Evolutionary conservation across 768 basidiomycete genomes (phyloP), one percentile per base, ranked within the genome.

Genomic region (Pleurotus djamor): DNA sequence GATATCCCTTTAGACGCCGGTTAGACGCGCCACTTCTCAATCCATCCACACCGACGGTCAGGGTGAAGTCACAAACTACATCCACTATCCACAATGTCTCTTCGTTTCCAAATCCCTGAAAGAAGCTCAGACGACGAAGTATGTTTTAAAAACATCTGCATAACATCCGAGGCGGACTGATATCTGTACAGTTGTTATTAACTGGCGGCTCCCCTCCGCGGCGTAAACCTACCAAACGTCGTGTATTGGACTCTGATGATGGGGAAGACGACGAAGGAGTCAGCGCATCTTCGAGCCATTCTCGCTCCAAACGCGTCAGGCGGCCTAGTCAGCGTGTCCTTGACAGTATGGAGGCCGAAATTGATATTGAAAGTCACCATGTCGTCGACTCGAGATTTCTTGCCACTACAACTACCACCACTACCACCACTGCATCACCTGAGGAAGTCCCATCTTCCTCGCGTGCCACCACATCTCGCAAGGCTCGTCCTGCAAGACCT

Each of bases 221-320:
- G 21, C 70, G 68, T 50, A 67, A 66, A 62, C 41, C 65, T 41
- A 57, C 59, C 35, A 69, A 72, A 54, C 68, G 69, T 50, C 68
- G 67, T 33, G 67, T 68, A 38, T 68, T 72, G 36, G 63, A 65
- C 28, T 71, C 64, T 14, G 75, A 72, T 17, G 71, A 71, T 3
- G 68, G 69, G 9, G 65, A 69, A 17, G 66, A 66, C 47, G 45
- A 67, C 35, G 61, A 63, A 60, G 59, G 60, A 38, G 37, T 48
- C 10, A 48, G 61, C n/a, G 60, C 61, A 16, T 41, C 55, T 8
- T 48, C 48, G 48, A 57, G 43, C 28, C 49, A 52, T 58, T 48
- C 54, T 37, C 59, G 59, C 21, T 44, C 49, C 57, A 56, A 68
- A 38, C 43, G 52, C 28, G 8, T 56, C 58, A 48, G 60, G 35